Evolutionary conservation across 164 flowering plant species (phyloP).

Genomic region (Chimonanthus praecox): DNA sequence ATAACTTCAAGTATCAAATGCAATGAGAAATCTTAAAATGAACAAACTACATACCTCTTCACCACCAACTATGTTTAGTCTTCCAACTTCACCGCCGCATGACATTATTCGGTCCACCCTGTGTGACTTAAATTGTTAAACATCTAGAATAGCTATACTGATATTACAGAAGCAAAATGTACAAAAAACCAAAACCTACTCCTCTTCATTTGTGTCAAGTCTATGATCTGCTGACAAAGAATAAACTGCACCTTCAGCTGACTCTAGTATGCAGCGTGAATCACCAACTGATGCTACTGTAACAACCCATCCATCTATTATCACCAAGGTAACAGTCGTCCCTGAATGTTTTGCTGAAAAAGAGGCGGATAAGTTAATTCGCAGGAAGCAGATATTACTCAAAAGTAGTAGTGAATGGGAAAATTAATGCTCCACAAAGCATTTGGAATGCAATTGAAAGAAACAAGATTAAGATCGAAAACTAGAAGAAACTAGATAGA

Average conservation of each 20-base stretch:
- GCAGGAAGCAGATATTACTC: background rate
- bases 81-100: slow-evolving; percentile 98
- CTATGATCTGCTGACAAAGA: slow-evolving; percentile 92
- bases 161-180: background rate
- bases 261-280: slow-evolving; percentile 87
- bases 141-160: background rate
- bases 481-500: background rate
- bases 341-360: slow-evolving; percentile 81
- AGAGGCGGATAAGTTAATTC: background rate
- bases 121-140: slow-evolving; percentile 12
- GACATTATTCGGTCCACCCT: slow-evolving; percentile 86
- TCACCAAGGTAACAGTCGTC: slow-evolving; percentile 91
- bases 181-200: slow-evolving; percentile 43
- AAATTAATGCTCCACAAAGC: background rate
- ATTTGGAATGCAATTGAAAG: background rate
- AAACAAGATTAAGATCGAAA: background rate
- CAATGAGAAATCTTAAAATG: background rate
- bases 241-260: slow-evolving; percentile 83
- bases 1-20: background rate
- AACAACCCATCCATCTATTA: slow-evolving; percentile 91
- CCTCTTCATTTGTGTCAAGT: slow-evolving; percentile 81
- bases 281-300: slow-evolving; percentile 99
- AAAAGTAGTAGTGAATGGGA: background rate
- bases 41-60: background rate
- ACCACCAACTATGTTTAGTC: slow-evolving; percentile 88